Evolutionary conservation across 257 asterid species (phyloP), one percentile per base, ranked within the genome.

Genomic region (Fraxinus cuspidata): DNA sequence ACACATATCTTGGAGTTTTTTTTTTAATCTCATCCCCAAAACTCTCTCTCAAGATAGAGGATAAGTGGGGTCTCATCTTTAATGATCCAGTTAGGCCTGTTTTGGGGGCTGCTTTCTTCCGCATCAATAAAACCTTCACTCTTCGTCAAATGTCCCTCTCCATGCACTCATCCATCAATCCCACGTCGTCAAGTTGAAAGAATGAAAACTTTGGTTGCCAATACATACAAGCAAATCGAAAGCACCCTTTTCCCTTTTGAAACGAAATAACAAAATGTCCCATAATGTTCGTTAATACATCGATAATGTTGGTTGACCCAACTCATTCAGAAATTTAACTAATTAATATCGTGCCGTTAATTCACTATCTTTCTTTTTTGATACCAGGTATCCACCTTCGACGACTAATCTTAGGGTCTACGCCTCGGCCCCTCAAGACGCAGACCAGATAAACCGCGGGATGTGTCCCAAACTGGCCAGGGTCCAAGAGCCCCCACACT

Each of bases 161-260:
- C 69, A 63, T 63, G 68, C 68, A 60, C 65, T n/a, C 65, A 60
- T 60, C 25, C 31, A 25, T 60, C 29, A 60, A 60, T 58, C 29
- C 63, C 31, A 58, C 31, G 5, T 60, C 29, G 29, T 58, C 13
- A 58, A 3, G 29, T 58, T 21, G 13, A 58, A 58, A 58, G 15
- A 58, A 21, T n/a, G 29, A 23, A 28, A 60, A 23, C 0, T 63
- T 19, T 6, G 31, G 69, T 63, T 63, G 69, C 69, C 32, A 63
- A 63, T 63, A 25, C 12, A 63, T 63, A 25, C 69, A 63, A 63
- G 69, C 34, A 63, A 63, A 25, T 63, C 69, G 16, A 63, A 63
- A 63, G 34, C 32, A 63, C 68, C 68, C n/a, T 60, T 56, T 53
- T 10, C 8, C 28, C 67, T 18, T 1, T 23, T 60, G 18, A 23